These are phyloP conservation scores for Metschnikowia amazonensis DNA, from an alignment of 805 yeast species.

Conservation along the genomic window DNA sequence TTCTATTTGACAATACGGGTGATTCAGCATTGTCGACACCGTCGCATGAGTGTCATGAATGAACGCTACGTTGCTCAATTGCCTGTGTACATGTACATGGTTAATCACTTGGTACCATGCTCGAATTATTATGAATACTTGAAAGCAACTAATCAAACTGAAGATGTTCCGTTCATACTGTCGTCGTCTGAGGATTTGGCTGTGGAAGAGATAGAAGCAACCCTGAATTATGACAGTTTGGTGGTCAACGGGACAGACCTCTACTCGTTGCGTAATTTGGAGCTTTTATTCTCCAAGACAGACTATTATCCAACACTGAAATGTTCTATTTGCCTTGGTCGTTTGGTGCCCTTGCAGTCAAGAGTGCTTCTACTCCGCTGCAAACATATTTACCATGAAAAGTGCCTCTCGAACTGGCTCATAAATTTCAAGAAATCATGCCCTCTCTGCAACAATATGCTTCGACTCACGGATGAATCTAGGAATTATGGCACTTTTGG, in stretches of 20 bases:
- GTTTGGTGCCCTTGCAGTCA: constrained; percentile 44
- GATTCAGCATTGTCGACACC: constrained; percentile 26
- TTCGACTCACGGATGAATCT: neutral
- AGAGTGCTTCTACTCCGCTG: constrained; percentile 54
- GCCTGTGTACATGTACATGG: constrained; percentile 37
- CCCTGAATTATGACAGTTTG: neutral
- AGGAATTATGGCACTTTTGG: constrained; percentile 9
- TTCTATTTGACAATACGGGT: constrained; percentile 31
- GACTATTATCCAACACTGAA: constrained; percentile 36
- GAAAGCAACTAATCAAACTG: constrained; percentile 29
- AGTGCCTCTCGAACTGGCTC: constrained; percentile 59
- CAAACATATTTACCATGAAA: constrained; percentile 57
- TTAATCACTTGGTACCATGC: constrained; percentile 31
- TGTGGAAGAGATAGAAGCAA: constrained; percentile 3
- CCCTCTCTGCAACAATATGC: constrained; percentile 51
- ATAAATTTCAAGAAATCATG: constrained; percentile 50
- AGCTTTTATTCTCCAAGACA: constrained; percentile 8
- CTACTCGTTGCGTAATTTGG: constrained; percentile 4
- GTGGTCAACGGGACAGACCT: constrained; percentile 12
- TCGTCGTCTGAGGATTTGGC: constrained; percentile 14
- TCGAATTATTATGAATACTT: constrained; percentile 28
- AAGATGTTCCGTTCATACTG: constrained; percentile 13
- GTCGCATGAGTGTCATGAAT: constrained; percentile 27
- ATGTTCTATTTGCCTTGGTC: constrained; percentile 59
- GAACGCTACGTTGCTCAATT: constrained; percentile 29